Evolutionary conservation across 2,329 filamentous ascomycete genomes (phyloP).

Genomic region (Fusarium duplospermum): DNA sequence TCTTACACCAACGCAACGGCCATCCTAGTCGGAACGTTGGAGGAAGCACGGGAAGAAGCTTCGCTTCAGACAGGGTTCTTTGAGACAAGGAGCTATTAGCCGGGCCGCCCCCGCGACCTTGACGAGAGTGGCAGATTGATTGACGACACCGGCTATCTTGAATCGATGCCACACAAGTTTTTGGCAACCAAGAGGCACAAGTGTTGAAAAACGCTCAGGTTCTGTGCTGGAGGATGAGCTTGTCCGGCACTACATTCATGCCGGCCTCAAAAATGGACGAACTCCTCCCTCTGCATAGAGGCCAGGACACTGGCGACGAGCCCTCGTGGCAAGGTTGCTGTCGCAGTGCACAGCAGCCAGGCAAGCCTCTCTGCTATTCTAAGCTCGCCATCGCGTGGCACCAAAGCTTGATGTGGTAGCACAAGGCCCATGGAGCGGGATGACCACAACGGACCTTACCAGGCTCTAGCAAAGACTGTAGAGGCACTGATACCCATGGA

Average conservation of each 20-base stretch:
- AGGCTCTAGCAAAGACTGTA: slow-evolving; percentile 6
- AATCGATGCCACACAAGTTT: neutral
- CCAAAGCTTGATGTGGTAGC: slow-evolving; percentile 24
- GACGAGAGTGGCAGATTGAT: slow-evolving; percentile 18
- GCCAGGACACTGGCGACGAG: neutral
- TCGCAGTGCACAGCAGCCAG: neutral
- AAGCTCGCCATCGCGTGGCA: slow-evolving; percentile 22
- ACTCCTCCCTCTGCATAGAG: neutral
- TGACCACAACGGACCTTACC: slow-evolving; percentile 17
- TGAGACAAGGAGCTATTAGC: slow-evolving; percentile 17
- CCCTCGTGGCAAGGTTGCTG: neutral
- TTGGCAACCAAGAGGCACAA: neutral
- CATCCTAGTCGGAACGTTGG: slow-evolving; percentile 19
- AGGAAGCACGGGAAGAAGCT: slow-evolving; percentile 31
- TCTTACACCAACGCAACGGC: neutral
- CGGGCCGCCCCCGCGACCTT: slow-evolving; percentile 4
- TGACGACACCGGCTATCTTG: slow-evolving; percentile 13
- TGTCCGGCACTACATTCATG: neutral
- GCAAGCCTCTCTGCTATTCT: neutral
- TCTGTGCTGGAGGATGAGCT: neutral
- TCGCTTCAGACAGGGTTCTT: slow-evolving; percentile 16
- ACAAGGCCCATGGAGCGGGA: slow-evolving; percentile 24
- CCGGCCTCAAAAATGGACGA: neutral
- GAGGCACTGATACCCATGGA: neutral
- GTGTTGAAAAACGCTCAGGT: neutral